These are phyloP conservation scores for Friedmanniomyces endolithicus DNA, from an alignment of 495 filamentous ascomycete species.

Conservation along the genomic window DNA sequence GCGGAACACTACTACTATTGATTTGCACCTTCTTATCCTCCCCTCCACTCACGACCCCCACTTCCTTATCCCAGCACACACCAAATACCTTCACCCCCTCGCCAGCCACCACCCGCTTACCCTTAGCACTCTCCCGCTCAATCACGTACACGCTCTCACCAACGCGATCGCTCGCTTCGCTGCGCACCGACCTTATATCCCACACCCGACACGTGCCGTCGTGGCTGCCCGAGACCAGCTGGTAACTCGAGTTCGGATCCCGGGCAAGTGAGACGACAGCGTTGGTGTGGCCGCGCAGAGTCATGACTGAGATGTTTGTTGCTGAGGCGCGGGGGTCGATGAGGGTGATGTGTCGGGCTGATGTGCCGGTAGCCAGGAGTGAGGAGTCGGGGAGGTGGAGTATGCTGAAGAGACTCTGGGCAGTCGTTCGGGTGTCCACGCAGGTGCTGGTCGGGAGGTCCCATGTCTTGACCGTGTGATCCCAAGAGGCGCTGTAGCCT, in stretches of 20 bases:
- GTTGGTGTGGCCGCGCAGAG: constrained; percentile 79
- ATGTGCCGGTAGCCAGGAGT: constrained; percentile 72
- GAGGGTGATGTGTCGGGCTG: constrained; percentile 75
- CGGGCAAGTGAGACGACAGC: constrained; percentile 58
- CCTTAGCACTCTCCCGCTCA: constrained; percentile 49
- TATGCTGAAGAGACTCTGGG: constrained; percentile 68
- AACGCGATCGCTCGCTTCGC: constrained; percentile 43
- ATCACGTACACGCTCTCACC: constrained; percentile 73
- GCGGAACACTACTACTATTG: constrained; percentile 37
- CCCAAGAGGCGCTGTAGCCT: constrained; percentile 76
- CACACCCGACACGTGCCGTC: constrained; percentile 86
- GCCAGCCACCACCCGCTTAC: constrained; percentile 41
- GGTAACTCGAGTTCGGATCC: constrained; percentile 61
- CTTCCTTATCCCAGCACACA: constrained; percentile 68
- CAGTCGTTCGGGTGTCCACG: constrained; percentile 68
- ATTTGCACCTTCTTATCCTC: constrained; percentile 92
- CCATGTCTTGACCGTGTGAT: constrained; percentile 81
- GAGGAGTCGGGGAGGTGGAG: constrained; percentile 52
- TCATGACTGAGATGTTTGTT: constrained; percentile 64
- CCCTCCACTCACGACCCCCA: constrained; percentile 83
- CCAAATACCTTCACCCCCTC: constrained; percentile 85
- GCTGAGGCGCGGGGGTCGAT: constrained; percentile 74
- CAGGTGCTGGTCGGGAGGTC: constrained; percentile 65
- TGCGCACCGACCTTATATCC: constrained; percentile 55
- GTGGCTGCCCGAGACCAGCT: constrained; percentile 69